Evolutionary conservation across 2,329 filamentous ascomycete species (phyloP).

Genomic region (Didymella lethalis): DNA sequence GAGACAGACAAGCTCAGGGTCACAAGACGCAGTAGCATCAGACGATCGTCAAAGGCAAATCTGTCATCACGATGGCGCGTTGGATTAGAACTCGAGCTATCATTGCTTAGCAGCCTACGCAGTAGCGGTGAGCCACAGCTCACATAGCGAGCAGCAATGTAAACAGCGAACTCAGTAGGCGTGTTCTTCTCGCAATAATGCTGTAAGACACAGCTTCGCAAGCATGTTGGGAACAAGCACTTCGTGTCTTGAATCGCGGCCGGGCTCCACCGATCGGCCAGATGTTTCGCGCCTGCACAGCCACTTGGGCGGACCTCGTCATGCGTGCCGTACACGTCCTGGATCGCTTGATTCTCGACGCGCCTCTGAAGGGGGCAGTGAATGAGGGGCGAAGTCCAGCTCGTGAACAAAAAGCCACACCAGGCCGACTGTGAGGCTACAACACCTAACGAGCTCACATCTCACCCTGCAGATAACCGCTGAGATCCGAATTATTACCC

Average conservation of each 20-base stretch:
- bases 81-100: no score
- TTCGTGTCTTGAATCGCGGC: neutral
- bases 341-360: constrained; percentile 6
- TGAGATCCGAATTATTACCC: neutral
- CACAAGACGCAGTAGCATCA: neutral
- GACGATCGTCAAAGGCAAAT: neutral
- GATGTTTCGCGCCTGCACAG: constrained; percentile 16
- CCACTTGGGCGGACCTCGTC: constrained; percentile 12
- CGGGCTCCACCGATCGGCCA: constrained; percentile 19
- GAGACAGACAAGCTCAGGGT: neutral
- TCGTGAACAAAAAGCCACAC: constrained; percentile 16
- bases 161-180: neutral
- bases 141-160: neutral
- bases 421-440: constrained; percentile 1
- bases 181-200: neutral
- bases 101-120: neutral
- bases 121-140: neutral
- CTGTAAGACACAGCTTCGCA: neutral
- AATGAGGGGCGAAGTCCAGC: constrained; percentile 9
- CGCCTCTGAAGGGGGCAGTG: constrained; percentile 20
- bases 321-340: constrained; percentile 13
- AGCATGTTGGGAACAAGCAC: neutral
- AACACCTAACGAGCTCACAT: constrained; percentile 2
- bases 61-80: neutral
- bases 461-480: constrained; percentile 8